Percentiles rank a stretch among this genome's conserved stretches.
phyloP scores from a whole-genome alignment of 495 filamentous ascomycete species.

The Tuber aestivum region DNA sequence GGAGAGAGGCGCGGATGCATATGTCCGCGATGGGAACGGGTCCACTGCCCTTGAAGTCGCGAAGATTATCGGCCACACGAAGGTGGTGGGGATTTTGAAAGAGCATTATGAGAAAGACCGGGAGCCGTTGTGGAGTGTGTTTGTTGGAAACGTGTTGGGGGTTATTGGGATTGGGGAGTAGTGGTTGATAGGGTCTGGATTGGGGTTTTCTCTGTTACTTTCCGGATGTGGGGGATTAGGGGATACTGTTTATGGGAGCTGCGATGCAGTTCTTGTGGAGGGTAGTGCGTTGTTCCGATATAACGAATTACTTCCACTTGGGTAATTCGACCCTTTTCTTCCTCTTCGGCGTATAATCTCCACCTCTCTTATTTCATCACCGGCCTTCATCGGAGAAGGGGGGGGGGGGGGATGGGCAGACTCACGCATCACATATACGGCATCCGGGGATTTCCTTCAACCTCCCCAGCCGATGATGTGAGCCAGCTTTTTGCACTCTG shows the following conservation, averaged over 20 bases:
- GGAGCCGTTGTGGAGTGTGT: background rate
- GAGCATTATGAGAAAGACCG: background rate
- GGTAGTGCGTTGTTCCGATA: background rate
- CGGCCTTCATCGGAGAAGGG: background rate
- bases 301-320: background rate
- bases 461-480: background rate
- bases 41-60: conserved; percentile 6
- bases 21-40: background rate
- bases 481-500: background rate
- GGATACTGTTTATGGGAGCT: background rate
- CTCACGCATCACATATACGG: background rate
- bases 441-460: background rate
- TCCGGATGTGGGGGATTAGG: background rate
- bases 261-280: background rate
- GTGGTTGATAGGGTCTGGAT: background rate
- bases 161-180: background rate
- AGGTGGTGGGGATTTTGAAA: background rate
- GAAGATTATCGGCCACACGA: background rate
- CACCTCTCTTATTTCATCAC: background rate
- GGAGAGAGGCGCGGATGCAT: conserved; percentile 3
- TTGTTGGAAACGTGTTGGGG: background rate
- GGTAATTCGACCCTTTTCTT: background rate
- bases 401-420: background rate
- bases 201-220: background rate
- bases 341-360: background rate